Conservation (phyloP, 2,329 filamentous ascomycete species). For the Epichloe coenophiala region DNA sequence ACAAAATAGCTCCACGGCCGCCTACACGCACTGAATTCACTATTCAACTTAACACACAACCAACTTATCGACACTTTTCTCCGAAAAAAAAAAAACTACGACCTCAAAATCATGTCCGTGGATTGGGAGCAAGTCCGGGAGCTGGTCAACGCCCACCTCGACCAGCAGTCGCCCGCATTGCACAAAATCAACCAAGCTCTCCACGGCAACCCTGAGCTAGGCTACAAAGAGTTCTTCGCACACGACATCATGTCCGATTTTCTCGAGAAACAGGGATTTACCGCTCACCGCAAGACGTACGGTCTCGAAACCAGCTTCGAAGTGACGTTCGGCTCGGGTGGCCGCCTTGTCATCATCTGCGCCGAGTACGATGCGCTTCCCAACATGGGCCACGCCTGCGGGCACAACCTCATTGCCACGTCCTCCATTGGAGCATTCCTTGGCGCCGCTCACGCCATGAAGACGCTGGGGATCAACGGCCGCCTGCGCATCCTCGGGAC, state of each 20-base stretch:
- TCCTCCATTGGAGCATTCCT: conserved; percentile 26
- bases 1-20: too few species aligned
- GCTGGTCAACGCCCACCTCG: not conserved
- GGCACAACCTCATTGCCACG: conserved; percentile 30
- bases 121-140: conserved; percentile 1
- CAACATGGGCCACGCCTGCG: conserved; percentile 30
- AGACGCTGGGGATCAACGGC: conserved; percentile 15
- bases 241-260: conserved; percentile 13
- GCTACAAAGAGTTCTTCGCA: conserved; percentile 16
- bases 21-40: too few species aligned
- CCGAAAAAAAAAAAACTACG: not conserved
- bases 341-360: conserved; percentile 19
- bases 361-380: conserved; percentile 33
- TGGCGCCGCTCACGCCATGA: conserved; percentile 19
- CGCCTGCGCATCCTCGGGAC: conserved; percentile 27
- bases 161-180: not conserved
- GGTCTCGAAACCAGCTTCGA: conserved; percentile 21
- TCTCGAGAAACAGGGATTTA: conserved; percentile 11
- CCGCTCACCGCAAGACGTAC: conserved; percentile 18
- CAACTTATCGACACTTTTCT: not conserved
- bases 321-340: conserved; percentile 15
- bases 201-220: conserved; percentile 16
- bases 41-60: not conserved
- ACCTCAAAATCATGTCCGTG: not conserved
- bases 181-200: not conserved